These are phyloP conservation scores for Metarhizium robertsii DNA, from an alignment of 2,329 filamentous ascomycete genomes.

Conservation along the genomic window DNA sequence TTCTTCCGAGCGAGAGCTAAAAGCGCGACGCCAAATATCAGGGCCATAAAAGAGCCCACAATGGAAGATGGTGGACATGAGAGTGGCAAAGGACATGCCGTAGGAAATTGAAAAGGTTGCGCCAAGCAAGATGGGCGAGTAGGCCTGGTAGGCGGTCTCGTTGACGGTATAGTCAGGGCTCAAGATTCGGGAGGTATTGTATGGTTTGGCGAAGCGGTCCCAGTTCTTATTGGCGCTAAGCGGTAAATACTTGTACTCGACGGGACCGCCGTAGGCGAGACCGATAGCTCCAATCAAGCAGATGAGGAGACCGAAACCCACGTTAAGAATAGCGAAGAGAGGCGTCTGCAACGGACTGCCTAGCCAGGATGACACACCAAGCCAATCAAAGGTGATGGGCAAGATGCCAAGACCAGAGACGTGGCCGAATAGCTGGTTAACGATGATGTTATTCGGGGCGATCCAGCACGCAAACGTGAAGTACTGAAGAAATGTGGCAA, in stretches of 20 bases:
- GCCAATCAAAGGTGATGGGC: slow-evolving; percentile 59
- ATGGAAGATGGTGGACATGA: slow-evolving; percentile 42
- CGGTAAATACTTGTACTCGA: slow-evolving; percentile 45
- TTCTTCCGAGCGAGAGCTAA: slow-evolving; percentile 11
- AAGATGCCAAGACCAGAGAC: slow-evolving; percentile 49
- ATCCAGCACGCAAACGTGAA: slow-evolving; percentile 55
- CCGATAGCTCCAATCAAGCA: slow-evolving; percentile 39
- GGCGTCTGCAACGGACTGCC: slow-evolving; percentile 46
- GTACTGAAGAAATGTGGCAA: slow-evolving; percentile 46
- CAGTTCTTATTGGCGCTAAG: slow-evolving; percentile 41
- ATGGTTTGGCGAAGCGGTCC: slow-evolving; percentile 41
- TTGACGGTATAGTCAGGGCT: slow-evolving; percentile 41
- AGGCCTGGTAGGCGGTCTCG: slow-evolving; percentile 42
- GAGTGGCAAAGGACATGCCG: slow-evolving; percentile 45
- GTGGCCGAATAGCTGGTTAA: slow-evolving; percentile 58
- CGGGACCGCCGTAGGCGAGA: slow-evolving; percentile 39
- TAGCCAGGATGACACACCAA: slow-evolving; percentile 31
- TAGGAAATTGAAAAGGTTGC: slow-evolving; percentile 45
- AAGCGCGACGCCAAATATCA: slow-evolving; percentile 29
- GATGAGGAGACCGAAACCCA: slow-evolving; percentile 40
- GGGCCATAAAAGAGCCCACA: slow-evolving; percentile 40
- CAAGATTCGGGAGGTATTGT: slow-evolving; percentile 47
- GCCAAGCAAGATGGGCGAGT: slow-evolving; percentile 44
- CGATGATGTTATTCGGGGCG: slow-evolving; percentile 45
- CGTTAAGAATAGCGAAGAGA: slow-evolving; percentile 50